Base-by-base conservation (phyloP, 2,329 filamentous ascomycete genomes). In the Phaeosphaeriaceae sp. region DNA sequence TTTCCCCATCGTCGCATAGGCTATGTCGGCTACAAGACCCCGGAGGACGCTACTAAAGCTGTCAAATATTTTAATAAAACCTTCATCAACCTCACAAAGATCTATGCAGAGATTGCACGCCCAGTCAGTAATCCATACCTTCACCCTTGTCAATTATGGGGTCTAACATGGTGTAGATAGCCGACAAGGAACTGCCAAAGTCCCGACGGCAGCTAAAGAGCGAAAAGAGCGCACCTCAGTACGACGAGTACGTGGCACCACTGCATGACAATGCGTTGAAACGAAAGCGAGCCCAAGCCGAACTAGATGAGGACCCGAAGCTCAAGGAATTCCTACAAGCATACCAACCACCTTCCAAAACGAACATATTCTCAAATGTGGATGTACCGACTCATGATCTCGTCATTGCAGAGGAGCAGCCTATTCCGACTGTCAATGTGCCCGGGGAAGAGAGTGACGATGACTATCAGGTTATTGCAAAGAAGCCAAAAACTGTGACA, bases 21-120 rank as follows among this genome's bases (percentile, higher is more conserved):
- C 63, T 99, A 96, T 81, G 86, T 99, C 52, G 94, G 94, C 56
- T 97, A 93, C 81, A 92, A 90, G 76, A 89, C 84, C 42, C 79
- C 88, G 12, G 85, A 93, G 54, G 88, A 90, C 70, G 94, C 94
- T 48, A 80, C 84, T 48, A 84, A 87, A 68, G 93, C 94, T 36
- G 89, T 95, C 71, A 92, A 90, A 74, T 96, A 96, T 79, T 97
- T 97, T 81, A 92, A 99, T 80, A 90, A 85, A 72, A 88, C 92
- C 56, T 99, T 92, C 76, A 91, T 99, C 66, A 90, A 92, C 64
- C 94, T 97, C 89, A 96, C 92, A 49, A 95, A 88, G 78, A 92
- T 99, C 66, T 83, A 82, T 23, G 94, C 97, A 54, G 92, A 97
- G 77, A 78, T 94, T 67, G 94, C 94, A 48, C 87, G 84, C 72